A percentile compares a stretch with the other conserved stretches of the same genome.
Conservation (phyloP, 2,329 filamentous ascomycete species). For the Stylonectria norvegica region DNA sequence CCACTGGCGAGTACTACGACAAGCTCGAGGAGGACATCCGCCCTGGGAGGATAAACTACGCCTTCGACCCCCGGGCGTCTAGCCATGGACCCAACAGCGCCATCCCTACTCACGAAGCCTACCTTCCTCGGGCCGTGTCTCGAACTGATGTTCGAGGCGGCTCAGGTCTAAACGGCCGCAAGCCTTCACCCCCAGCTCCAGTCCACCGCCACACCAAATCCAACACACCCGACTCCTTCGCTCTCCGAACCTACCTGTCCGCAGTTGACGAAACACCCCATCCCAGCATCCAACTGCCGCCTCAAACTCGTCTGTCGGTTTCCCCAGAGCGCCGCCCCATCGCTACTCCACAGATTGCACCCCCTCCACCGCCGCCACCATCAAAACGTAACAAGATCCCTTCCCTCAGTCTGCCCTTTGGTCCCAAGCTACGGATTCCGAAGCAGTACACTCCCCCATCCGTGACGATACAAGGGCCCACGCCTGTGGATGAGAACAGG, state of each 20-base stretch:
- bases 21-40: constrained; percentile 31
- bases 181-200: constrained; percentile 8
- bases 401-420: constrained; percentile 35
- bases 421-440: constrained; percentile 37
- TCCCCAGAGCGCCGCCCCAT: constrained; percentile 6
- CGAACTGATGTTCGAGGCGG: background rate
- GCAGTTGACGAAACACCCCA: constrained; percentile 20
- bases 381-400: constrained; percentile 29
- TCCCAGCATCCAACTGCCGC: constrained; percentile 11
- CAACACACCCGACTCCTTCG: constrained; percentile 2
- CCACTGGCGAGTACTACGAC: constrained; percentile 41
- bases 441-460: constrained; percentile 41
- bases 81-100: constrained; percentile 26
- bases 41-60: constrained; percentile 21
- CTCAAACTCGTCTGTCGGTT: background rate
- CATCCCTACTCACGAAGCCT: constrained; percentile 48
- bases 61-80: constrained; percentile 25
- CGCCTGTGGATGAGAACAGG: constrained; percentile 22
- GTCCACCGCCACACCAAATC: constrained; percentile 4
- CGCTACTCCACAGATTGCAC: constrained; percentile 13
- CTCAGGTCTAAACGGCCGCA: constrained; percentile 1
- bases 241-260: constrained; percentile 32
- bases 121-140: constrained; percentile 38
- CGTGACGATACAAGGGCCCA: constrained; percentile 30
- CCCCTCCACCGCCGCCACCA: constrained; percentile 28